These are phyloP conservation scores for Nicotiana noctiflora DNA, from an alignment of 257 asterid genomes.

Conservation along the genomic window DNA sequence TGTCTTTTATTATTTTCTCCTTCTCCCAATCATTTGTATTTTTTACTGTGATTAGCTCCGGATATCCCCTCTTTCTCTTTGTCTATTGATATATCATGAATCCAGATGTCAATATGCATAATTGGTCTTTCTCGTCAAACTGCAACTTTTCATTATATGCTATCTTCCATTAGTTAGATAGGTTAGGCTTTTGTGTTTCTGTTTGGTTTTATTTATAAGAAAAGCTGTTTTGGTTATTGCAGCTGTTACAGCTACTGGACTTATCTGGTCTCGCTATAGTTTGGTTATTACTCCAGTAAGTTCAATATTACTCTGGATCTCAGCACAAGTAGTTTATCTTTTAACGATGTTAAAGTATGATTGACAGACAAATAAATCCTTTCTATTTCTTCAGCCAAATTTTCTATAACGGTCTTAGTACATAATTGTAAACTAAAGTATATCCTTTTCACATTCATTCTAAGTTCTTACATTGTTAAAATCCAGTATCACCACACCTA, in stretches of 20 bases:
- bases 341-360: background rate
- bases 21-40: background rate
- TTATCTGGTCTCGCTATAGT: slow-evolving; percentile 77
- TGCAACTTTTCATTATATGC: background rate
- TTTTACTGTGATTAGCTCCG: background rate
- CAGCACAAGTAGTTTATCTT: background rate
- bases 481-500: background rate
- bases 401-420: background rate
- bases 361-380: background rate
- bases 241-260: slow-evolving; percentile 70
- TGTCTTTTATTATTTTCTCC: background rate
- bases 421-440: background rate
- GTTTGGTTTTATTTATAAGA: background rate
- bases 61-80: background rate
- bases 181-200: slow-evolving; percentile 9
- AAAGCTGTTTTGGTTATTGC: slow-evolving; percentile 7
- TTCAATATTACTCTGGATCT: background rate
- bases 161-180: slow-evolving; percentile 21
- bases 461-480: background rate
- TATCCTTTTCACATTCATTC: background rate
- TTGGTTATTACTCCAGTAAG: slow-evolving; percentile 67
- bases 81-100: background rate
- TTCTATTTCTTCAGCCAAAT: background rate
- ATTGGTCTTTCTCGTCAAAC: background rate
- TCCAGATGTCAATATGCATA: background rate